Evolutionary conservation across 495 filamentous ascomycete genomes (phyloP).

Genomic region (Bathelium albidoporum): DNA sequence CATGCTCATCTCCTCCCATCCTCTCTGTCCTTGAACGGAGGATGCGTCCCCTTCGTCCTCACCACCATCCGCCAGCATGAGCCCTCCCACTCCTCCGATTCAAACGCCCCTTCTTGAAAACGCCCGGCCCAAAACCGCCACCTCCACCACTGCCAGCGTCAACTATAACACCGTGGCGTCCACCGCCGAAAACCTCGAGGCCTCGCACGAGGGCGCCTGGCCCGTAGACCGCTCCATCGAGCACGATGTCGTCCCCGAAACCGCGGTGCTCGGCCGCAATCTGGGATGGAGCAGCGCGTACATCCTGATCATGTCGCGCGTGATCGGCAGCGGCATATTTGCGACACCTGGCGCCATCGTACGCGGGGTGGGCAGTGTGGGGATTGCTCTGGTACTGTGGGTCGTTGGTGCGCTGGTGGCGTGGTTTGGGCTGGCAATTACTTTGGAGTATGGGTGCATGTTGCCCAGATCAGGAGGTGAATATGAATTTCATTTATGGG

Average conservation of each 20-base stretch:
- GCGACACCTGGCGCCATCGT: conserved; percentile 61
- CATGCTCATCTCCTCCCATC: not conserved
- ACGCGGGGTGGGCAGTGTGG: conserved; percentile 57
- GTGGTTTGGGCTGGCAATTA: conserved; percentile 49
- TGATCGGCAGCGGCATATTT: conserved; percentile 70
- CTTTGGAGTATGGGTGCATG: conserved; percentile 63
- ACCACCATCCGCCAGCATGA: not conserved
- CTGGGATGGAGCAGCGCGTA: conserved; percentile 59
- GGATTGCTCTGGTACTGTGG: conserved; percentile 55
- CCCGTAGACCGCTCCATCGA: conserved; percentile 34
- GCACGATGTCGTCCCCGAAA: conserved; percentile 52
- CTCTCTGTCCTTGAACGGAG: not conserved
- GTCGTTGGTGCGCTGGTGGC: conserved; percentile 50
- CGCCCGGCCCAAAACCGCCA: not conserved
- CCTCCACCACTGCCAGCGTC: not conserved
- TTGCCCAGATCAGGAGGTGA: conserved; percentile 55
- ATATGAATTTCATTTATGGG: not conserved
- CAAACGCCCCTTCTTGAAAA: not conserved
- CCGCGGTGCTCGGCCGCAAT: conserved; percentile 51
- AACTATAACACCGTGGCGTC: not conserved
- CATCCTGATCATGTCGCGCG: conserved; percentile 64
- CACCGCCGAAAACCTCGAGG: not conserved
- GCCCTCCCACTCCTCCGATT: not conserved
- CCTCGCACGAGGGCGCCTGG: not conserved
- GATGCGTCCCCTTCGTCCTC: not conserved